Conservation (phyloP, 345 rosid species). For the Trapa incisa region DNA sequence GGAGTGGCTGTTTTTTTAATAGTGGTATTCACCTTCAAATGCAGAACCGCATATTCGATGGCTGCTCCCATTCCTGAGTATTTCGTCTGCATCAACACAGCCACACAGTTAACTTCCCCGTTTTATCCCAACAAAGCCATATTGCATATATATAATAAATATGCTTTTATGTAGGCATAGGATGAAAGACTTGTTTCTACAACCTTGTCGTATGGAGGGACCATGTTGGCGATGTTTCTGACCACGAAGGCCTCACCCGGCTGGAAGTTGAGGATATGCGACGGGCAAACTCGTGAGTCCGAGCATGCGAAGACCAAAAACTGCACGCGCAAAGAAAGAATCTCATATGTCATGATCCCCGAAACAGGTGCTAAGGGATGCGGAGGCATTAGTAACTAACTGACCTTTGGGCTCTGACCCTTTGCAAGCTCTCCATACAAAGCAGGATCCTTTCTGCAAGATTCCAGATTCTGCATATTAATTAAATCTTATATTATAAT, state of each 20-base stretch:
- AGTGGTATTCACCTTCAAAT: constrained; percentile 49
- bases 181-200: neutral
- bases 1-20: constrained; percentile 7
- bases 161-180: too few species aligned
- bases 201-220: constrained; percentile 76
- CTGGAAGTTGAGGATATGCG: constrained; percentile 77
- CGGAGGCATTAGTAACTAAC: neutral
- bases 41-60: constrained; percentile 87
- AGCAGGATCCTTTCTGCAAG: constrained; percentile 50
- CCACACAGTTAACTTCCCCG: too few species aligned
- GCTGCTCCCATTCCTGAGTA: constrained; percentile 79
- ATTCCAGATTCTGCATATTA: neutral
- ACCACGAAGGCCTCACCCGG: constrained; percentile 96
- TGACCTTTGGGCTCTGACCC: constrained; percentile 84
- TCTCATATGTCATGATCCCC: neutral
- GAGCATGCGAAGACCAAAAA: constrained; percentile 96
- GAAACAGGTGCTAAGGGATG: neutral
- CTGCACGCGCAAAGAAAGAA: constrained; percentile 24
- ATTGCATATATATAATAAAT: neutral
- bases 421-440: constrained; percentile 54
- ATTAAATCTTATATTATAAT: neutral
- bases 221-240: constrained; percentile 95
- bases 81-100: constrained; percentile 31
- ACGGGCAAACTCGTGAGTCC: constrained; percentile 92
- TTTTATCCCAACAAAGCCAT: too few species aligned